Percentiles rank a stretch among this genome's conserved stretches.
Conservation (phyloP, 352 stramenopile species). For the Phytopythium aichiense region DNA sequence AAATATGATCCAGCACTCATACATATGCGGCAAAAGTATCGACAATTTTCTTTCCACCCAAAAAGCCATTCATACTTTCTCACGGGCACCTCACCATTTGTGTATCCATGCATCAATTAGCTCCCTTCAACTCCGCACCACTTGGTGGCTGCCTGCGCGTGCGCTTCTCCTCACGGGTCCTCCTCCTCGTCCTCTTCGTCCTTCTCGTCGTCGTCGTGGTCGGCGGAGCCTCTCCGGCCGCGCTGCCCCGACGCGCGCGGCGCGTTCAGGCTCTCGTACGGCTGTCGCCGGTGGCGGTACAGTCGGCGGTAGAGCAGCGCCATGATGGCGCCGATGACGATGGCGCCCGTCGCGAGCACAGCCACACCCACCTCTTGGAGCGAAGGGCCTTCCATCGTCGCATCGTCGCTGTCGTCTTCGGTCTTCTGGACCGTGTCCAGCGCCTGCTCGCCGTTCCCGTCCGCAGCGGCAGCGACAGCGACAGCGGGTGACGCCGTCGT, state of each 20-base stretch:
- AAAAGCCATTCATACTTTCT: no score
- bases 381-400: slow-evolving; percentile 16
- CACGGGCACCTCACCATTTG: no score
- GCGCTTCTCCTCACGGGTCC: slow-evolving; percentile 4
- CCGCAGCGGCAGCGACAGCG: not conserved
- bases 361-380: slow-evolving; percentile 59
- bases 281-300: slow-evolving; percentile 46
- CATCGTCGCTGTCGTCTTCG: slow-evolving; percentile 1
- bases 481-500: not conserved
- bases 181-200: slow-evolving; percentile 37
- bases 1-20: no score
- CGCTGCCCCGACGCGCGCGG: slow-evolving; percentile 11
- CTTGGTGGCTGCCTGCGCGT: not conserved
- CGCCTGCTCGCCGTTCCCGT: not conserved
- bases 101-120: no score
- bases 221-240: slow-evolving; percentile 17
- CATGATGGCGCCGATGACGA: slow-evolving; percentile 59
- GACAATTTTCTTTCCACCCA: no score
- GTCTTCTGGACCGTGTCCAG: not conserved
- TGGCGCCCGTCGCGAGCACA: slow-evolving; percentile 51
- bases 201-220: slow-evolving; percentile 27
- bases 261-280: slow-evolving; percentile 74
- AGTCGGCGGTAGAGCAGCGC: slow-evolving; percentile 69
- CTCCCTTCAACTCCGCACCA: no score
- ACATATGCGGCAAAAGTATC: no score